Percentiles rank a stretch among this genome's conserved stretches.
phyloP scores from a whole-genome alignment of 2,329 filamentous ascomycete genomes.

The Chaetothyriales sp. region DNA sequence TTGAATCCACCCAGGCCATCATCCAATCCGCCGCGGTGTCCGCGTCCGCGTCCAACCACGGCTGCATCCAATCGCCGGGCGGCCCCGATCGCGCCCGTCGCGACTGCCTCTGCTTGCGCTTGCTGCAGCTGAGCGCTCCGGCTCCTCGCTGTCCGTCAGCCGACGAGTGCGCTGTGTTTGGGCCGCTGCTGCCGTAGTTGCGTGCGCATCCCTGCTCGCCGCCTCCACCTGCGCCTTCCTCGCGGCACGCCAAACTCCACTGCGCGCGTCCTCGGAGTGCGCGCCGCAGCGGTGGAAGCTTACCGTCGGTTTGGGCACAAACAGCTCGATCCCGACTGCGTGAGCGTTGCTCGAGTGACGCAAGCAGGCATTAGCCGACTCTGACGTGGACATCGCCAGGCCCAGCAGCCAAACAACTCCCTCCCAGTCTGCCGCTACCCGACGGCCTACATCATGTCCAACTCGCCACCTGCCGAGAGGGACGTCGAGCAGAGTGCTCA shows the following conservation, averaged over 20 bases:
- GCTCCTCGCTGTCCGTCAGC: not conserved
- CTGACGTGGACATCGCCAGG: slow-evolving; percentile 35
- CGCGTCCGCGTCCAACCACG: not conserved
- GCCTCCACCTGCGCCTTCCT: not conserved
- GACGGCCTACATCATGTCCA: slow-evolving; percentile 67
- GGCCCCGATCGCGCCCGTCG: not conserved
- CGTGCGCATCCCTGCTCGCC: not conserved
- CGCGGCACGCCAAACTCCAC: not conserved
- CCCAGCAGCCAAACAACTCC: slow-evolving; percentile 23
- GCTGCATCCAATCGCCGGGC: not conserved
- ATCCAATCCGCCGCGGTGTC: not conserved
- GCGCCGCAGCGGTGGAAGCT: not conserved
- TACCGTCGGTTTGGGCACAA: slow-evolving; percentile 13
- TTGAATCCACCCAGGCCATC: not conserved
- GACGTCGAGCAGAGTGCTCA: slow-evolving; percentile 85
- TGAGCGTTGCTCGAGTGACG: slow-evolving; percentile 15
- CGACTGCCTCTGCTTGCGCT: not conserved
- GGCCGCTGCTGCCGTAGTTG: not conserved
- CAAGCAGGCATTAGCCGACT: slow-evolving; percentile 15
- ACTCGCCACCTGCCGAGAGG: slow-evolving; percentile 75
- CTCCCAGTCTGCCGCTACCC: slow-evolving; percentile 25
- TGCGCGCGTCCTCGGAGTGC: too few species aligned
- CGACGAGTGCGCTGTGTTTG: not conserved
- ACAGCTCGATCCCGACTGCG: slow-evolving; percentile 11
- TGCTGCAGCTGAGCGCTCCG: not conserved